phyloP scores from a whole-genome alignment of 2,329 filamentous ascomycete species.

The Pseudocercospora fuligena region DNA sequence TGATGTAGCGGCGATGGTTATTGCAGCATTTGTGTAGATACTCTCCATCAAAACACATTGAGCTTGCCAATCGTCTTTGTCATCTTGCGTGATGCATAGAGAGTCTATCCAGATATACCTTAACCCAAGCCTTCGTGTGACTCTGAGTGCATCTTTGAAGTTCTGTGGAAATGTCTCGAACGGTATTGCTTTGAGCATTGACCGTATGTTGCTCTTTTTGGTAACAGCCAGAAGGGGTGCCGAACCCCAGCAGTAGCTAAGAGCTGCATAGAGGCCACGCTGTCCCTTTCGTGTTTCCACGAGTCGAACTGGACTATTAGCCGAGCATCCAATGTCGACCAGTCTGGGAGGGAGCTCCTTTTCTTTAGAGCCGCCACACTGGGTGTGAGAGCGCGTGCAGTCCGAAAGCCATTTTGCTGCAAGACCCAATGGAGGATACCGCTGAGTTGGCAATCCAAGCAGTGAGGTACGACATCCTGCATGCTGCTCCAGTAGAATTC shows the following conservation, averaged over 20 bases:
- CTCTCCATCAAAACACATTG: slow-evolving; percentile 6
- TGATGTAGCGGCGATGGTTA: slow-evolving; percentile 4
- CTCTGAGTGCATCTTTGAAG: neutral
- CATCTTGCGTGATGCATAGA: slow-evolving; percentile 14
- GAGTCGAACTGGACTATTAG: neutral
- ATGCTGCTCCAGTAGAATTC: no score
- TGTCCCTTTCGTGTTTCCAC: neutral
- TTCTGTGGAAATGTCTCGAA: neutral
- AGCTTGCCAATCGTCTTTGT: slow-evolving; percentile 5
- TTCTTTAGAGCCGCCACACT: neutral
- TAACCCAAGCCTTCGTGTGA: slow-evolving; percentile 2
- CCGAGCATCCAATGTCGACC: neutral
- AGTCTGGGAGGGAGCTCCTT: neutral
- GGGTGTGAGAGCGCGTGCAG: no score
- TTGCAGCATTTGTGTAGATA: slow-evolving; percentile 6
- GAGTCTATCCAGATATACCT: slow-evolving; percentile 15
- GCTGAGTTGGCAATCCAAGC: no score
- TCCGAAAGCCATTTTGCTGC: no score
- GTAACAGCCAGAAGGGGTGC: neutral
- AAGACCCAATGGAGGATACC: no score
- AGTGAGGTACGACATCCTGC: no score
- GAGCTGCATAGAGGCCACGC: neutral
- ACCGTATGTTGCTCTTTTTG: neutral
- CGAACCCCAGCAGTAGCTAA: neutral
- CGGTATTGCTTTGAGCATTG: neutral